These are phyloP conservation scores for Orbilia oligospora DNA, from an alignment of 2,329 filamentous ascomycete genomes.

Conservation along the genomic window DNA sequence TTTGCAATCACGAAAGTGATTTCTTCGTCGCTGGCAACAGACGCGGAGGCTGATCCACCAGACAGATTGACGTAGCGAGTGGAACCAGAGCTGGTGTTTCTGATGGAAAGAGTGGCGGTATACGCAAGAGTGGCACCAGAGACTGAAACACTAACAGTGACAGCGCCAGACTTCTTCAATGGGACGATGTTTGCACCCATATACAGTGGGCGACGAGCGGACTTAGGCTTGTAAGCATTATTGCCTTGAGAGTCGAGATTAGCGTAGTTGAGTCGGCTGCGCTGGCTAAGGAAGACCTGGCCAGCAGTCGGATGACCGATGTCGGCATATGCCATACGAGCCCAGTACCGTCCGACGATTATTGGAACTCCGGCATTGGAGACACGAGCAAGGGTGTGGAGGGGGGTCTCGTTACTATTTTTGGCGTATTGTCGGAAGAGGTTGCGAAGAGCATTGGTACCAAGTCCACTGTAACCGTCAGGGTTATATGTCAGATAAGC, in stretches of 20 bases:
- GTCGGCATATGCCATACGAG: conserved; percentile 72
- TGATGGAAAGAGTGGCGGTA: conserved; percentile 68
- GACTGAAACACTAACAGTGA: conserved; percentile 65
- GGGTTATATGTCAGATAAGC: conserved; percentile 71
- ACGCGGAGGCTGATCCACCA: conserved; percentile 66
- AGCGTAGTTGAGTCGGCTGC: conserved; percentile 67
- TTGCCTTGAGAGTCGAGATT: conserved; percentile 68
- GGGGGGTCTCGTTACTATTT: conserved; percentile 70
- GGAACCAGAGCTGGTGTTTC: conserved; percentile 63
- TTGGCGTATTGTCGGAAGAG: conserved; percentile 69
- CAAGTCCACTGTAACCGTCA: conserved; percentile 68
- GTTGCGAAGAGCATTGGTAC: conserved; percentile 68
- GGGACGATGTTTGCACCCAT: conserved; percentile 72
- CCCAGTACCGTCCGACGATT: conserved; percentile 71
- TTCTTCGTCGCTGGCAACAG: conserved; percentile 68
- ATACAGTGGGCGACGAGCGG: conserved; percentile 68
- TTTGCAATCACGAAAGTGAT: conserved; percentile 70
- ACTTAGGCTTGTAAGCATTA: conserved; percentile 68
- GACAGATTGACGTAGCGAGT: conserved; percentile 67
- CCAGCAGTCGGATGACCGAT: conserved; percentile 69
- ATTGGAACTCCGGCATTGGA: conserved; percentile 66
- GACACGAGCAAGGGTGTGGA: conserved; percentile 69
- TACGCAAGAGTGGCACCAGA: conserved; percentile 66
- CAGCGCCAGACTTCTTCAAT: conserved; percentile 66
- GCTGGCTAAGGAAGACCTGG: conserved; percentile 67